Conservation (phyloP, 2,329 filamentous ascomycete genomes). For the Apiospora pterosperma region DNA sequence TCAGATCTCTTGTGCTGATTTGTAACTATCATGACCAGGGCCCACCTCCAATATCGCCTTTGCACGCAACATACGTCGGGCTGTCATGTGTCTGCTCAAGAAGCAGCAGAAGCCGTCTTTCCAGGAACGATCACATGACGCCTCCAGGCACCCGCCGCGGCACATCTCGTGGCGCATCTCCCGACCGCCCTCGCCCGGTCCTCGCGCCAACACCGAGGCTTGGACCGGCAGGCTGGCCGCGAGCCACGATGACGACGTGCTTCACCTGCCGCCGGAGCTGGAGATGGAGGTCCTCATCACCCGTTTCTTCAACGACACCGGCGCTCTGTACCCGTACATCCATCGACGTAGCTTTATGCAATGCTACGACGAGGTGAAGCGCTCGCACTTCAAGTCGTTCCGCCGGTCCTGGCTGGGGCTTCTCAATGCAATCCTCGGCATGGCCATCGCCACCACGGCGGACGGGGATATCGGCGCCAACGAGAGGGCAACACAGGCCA, state of each 20-base stretch:
- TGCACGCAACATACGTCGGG: background rate
- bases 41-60: conserved; percentile 6
- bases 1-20: background rate
- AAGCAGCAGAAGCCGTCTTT: background rate
- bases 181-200: background rate
- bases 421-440: conserved; percentile 47
- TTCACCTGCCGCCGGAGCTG: background rate
- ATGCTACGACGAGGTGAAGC: background rate
- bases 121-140: too few relatives aligned
- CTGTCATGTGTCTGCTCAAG: background rate
- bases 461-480: conserved; percentile 25
- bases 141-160: background rate
- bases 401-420: conserved; percentile 48
- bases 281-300: background rate
- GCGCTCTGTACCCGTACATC: conserved; percentile 4
- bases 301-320: background rate
- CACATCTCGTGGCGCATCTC: background rate
- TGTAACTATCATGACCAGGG: background rate
- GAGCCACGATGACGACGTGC: background rate
- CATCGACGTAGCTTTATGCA: background rate
- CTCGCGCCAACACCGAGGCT: background rate
- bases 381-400: conserved; percentile 26
- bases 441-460: conserved; percentile 36
- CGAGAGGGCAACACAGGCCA: conserved; percentile 35
- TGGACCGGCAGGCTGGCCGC: background rate